phyloP scores from a whole-genome alignment of 805 yeast genomes.

The Ogataea methylovora region DNA sequence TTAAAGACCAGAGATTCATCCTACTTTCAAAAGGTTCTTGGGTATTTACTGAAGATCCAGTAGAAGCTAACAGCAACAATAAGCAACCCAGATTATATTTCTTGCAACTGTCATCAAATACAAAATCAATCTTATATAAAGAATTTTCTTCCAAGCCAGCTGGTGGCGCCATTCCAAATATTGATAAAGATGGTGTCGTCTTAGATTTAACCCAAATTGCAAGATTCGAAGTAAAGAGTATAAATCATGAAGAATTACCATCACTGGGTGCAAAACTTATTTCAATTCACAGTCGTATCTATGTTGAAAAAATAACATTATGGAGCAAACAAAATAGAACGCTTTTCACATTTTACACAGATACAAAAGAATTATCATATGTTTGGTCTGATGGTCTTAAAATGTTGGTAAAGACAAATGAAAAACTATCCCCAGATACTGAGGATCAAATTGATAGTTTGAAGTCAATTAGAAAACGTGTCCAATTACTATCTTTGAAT shows the following conservation, averaged over 20 bases:
- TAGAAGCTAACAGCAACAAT: constrained; percentile 9
- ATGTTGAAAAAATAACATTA: constrained; percentile 48
- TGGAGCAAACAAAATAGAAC: constrained; percentile 33
- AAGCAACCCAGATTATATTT: constrained; percentile 39
- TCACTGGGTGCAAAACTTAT: background rate
- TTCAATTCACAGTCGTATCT: constrained; percentile 18
- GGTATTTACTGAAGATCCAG: constrained; percentile 62
- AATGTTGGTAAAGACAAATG: constrained; percentile 33
- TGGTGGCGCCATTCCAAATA: constrained; percentile 45
- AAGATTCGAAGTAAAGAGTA: constrained; percentile 42
- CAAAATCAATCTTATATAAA: constrained; percentile 51
- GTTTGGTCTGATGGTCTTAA: constrained; percentile 78
- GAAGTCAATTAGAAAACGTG: constrained; percentile 36
- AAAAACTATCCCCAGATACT: constrained; percentile 35
- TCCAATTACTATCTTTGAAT: constrained; percentile 40
- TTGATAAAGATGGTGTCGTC: constrained; percentile 47
- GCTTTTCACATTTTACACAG: constrained; percentile 57
- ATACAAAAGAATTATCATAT: constrained; percentile 57
- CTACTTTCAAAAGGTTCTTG: constrained; percentile 72
- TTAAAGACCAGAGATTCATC: constrained; percentile 66
- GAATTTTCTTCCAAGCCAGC: constrained; percentile 43
- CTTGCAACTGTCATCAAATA: constrained; percentile 59
- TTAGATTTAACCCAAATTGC: constrained; percentile 46
- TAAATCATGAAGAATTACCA: constrained; percentile 20
- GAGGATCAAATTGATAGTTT: constrained; percentile 35